These are phyloP conservation scores for Serendipita vermifera DNA, from an alignment of 768 basidiomycete genomes.

Conservation along the genomic window DNA sequence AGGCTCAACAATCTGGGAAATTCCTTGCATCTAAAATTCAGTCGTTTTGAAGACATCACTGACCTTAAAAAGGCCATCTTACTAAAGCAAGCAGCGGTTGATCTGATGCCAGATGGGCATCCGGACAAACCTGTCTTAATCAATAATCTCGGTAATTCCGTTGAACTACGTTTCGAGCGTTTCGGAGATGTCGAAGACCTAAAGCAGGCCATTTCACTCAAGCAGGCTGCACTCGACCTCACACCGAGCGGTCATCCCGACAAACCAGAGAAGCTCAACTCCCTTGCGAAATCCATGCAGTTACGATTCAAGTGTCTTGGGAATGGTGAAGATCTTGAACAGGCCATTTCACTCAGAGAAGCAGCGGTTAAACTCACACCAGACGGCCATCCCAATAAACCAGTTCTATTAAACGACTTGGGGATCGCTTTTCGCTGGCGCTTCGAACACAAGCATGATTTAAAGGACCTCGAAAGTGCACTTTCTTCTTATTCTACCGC, in stretches of 20 bases:
- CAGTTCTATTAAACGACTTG: too few species aligned
- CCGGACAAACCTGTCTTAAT: conserved; percentile 13
- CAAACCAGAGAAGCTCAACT: conserved; percentile 9
- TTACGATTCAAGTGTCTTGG: conserved; percentile 13
- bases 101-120: conserved; percentile 10
- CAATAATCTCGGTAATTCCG: conserved; percentile 10
- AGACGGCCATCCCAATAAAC: conserved; percentile 8
- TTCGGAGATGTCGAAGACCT: conserved; percentile 9
- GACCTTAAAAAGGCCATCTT: conserved; percentile 14
- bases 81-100: conserved; percentile 5
- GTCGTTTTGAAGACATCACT: not conserved
- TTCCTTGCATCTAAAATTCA: not conserved
- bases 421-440: too few species aligned
- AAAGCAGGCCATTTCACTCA: not conserved
- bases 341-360: conserved; percentile 5
- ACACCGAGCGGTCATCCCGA: conserved; percentile 12
- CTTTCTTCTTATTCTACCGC: too few species aligned
- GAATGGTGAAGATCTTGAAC: conserved; percentile 11
- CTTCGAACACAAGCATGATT: too few species aligned
- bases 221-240: conserved; percentile 7
- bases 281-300: conserved; percentile 9
- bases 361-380: conserved; percentile 13
- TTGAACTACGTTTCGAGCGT: conserved; percentile 13
- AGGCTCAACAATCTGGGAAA: conserved; percentile 14
- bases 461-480: too few species aligned